These are phyloP conservation scores for Akanthomyces dipterigenus DNA, from an alignment of 2,329 filamentous ascomycete species.

Conservation along the genomic window DNA sequence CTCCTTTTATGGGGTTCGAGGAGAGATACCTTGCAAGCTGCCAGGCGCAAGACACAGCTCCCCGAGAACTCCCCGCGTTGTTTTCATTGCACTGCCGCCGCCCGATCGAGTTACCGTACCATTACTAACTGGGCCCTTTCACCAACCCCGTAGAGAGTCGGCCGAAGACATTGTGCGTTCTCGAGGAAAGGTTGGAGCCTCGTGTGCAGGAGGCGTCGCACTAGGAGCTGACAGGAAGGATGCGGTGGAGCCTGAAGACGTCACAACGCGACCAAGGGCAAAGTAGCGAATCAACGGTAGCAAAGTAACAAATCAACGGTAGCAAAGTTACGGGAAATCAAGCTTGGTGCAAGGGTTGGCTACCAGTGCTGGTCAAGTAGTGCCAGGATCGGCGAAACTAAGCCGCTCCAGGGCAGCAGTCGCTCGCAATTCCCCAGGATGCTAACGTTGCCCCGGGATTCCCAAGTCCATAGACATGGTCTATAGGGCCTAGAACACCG, in stretches of 20 bases:
- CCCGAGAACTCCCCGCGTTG: neutral
- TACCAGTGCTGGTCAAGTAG: neutral
- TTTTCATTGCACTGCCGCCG: neutral
- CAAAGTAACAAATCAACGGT: neutral
- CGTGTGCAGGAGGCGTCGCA: neutral
- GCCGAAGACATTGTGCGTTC: neutral
- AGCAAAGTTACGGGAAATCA: neutral
- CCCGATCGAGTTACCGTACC: neutral
- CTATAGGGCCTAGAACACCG: no score
- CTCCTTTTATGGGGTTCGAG: neutral
- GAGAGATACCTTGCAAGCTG: neutral
- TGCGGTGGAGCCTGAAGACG: neutral
- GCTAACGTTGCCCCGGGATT: no score
- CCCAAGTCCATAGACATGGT: no score
- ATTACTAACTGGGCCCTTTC: neutral
- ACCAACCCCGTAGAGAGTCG: neutral
- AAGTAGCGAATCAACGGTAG: neutral
- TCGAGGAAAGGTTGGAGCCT: neutral
- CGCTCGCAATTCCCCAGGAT: neutral
- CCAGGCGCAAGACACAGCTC: neutral
- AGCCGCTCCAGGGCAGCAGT: neutral
- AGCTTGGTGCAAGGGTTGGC: neutral
- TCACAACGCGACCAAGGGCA: neutral
- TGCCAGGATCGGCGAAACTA: neutral
- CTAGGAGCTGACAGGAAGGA: conserved; percentile 1